Conservation (phyloP, 495 filamentous ascomycete species). For the Staphylotrichum tortipilum region DNA sequence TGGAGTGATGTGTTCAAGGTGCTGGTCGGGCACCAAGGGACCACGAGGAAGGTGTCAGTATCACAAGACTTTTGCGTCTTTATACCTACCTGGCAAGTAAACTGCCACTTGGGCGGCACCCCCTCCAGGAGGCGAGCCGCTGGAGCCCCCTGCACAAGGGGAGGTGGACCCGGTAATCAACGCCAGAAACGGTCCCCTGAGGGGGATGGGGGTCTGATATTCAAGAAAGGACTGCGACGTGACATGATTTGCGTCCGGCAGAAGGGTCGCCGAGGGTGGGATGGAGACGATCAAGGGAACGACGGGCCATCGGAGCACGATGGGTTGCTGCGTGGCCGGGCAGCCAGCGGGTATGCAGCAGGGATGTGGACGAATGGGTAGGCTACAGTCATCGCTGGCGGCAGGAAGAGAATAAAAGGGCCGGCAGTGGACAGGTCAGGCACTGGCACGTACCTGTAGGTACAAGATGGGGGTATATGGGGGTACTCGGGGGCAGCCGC, state of each 20-base stretch:
- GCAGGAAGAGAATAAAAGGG: neutral
- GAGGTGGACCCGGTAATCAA: slow-evolving; percentile 13
- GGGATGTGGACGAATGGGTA: slow-evolving; percentile 13
- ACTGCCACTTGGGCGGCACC: slow-evolving; percentile 1
- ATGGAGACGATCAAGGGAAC: slow-evolving; percentile 4
- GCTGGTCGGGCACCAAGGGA: slow-evolving; percentile 29
- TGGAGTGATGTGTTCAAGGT: slow-evolving; percentile 18
- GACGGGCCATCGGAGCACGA: slow-evolving; percentile 16
- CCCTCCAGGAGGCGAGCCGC: slow-evolving; percentile 10
- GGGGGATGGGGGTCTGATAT: slow-evolving; percentile 3
- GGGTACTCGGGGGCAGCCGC: no score
- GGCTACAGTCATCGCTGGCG: neutral
- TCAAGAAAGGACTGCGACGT: slow-evolving; percentile 15
- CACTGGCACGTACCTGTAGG: no score
- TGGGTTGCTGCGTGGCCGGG: slow-evolving; percentile 9
- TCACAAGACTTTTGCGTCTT: slow-evolving; percentile 13
- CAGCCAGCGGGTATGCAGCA: slow-evolving; percentile 13
- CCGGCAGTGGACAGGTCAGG: no score
- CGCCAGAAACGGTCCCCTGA: slow-evolving; percentile 10
- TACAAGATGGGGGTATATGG: no score
- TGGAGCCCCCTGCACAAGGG: slow-evolving; percentile 14
- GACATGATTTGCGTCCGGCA: slow-evolving; percentile 17
- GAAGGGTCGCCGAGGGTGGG: slow-evolving; percentile 7
- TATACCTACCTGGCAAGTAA: slow-evolving; percentile 14
- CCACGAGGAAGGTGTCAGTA: slow-evolving; percentile 3